Percentiles rank a stretch among this genome's conserved stretches.
phyloP scores from a whole-genome alignment of 257 asterid genomes.

The Salvia hispanica region DNA sequence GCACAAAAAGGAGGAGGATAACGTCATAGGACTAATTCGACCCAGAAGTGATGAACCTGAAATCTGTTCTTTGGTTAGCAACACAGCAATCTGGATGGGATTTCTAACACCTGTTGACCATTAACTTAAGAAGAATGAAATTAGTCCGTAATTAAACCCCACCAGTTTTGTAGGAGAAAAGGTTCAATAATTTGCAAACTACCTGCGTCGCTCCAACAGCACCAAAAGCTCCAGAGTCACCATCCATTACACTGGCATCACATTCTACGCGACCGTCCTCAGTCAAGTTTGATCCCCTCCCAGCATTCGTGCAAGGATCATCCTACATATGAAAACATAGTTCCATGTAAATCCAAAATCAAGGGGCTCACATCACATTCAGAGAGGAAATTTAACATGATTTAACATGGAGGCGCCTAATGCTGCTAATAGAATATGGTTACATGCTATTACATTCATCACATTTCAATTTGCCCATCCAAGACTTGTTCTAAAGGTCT shows the following conservation, averaged over 20 bases:
- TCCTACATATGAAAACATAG: slow-evolving; percentile 48
- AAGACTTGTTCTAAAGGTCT: not conserved
- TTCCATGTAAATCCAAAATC: slow-evolving; percentile 19
- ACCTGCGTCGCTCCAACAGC: slow-evolving; percentile 99
- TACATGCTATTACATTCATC: slow-evolving; percentile 1
- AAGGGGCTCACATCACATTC: not conserved
- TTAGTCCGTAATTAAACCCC: not conserved
- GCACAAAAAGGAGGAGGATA: slow-evolving; percentile 32
- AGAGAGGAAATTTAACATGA: not conserved
- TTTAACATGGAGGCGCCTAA: slow-evolving; percentile 23
- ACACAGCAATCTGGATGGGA: slow-evolving; percentile 81
- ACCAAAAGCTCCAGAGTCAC: slow-evolving; percentile 82
- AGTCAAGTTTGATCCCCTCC: slow-evolving; percentile 90
- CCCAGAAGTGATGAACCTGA: slow-evolving; percentile 80
- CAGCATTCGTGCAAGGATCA: slow-evolving; percentile 95
- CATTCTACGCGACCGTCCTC: slow-evolving; percentile 94
- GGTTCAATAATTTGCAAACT: not conserved
- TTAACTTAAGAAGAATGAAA: slow-evolving; percentile 63
- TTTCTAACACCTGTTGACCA: slow-evolving; percentile 86
- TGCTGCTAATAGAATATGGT: not conserved
- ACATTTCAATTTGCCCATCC: not conserved
- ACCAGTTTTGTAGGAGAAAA: slow-evolving; percentile 2
- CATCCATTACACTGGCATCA: slow-evolving; percentile 98
- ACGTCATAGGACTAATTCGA: slow-evolving; percentile 88
- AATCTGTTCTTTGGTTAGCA: slow-evolving; percentile 86